Evolutionary conservation across 805 yeast species (phyloP), one percentile per base, ranked within the genome.

Genomic region (Yamadazyma sp.): DNA sequence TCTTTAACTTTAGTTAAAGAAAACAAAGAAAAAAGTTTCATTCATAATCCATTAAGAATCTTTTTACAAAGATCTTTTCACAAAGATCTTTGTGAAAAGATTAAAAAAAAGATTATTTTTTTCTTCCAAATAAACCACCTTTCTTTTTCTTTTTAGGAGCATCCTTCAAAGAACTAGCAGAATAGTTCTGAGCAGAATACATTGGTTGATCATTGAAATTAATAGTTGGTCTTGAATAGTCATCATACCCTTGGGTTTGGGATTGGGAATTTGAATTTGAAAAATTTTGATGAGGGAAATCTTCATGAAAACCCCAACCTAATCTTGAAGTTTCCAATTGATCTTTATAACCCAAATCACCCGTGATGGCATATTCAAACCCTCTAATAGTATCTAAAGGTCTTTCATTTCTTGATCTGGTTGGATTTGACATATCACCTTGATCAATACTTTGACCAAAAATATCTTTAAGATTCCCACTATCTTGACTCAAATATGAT

Each of bases 371-470:
- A 55, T 82, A 93, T 67, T 93, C 98, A 61, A 93, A 93, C 4
- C 86, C 73, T 49, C 98, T 74, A 52, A 93, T 89, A 2, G 99
- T 93, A 59, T 94, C 99, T 51, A 93, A 67, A 4, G 99, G 99
- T 52, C 99, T 78, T 63, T 93, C 99, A 58, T 89, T 91, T 60
- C 98, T 77, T 14, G 84, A 65, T 52, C 99, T 76, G 5, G 96
- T 81, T 19, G 99, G 99, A 56, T 93, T 93, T 24, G 95, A 86
- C 48, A 83, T 71, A 57, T 93, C 99, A 6, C 94, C 85, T 44
- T 77, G 78, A 3, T 55, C 55, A 51, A 93, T 93, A 5, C 82
- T 78, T 40, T 76, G 75, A 14, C 99, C 99, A 58, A 89, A 91
- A 27, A 86, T 79, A 58, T 93, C 99, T 48, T 76, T 76, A 50